Conservation (phyloP, 768 basidiomycete species). For the Trametes cinnabarina region DNA sequence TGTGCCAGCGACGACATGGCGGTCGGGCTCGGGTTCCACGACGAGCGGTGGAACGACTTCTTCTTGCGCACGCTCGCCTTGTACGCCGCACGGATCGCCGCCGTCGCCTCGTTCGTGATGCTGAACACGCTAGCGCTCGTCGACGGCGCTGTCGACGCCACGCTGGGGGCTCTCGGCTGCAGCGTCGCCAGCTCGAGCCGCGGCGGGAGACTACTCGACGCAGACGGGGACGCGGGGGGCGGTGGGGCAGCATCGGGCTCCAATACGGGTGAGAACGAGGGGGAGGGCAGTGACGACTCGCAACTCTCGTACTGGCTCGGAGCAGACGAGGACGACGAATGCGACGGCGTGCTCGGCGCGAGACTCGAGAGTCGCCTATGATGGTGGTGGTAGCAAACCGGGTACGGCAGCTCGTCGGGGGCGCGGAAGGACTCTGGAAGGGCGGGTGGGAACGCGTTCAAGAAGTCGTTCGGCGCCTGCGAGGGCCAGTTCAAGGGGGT, state of each 20-base stretch:
- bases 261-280: slow-evolving; percentile 15
- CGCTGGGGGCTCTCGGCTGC: slow-evolving; percentile 20
- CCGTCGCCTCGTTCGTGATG: slow-evolving; percentile 29
- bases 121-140: slow-evolving; percentile 16
- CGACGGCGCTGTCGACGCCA: slow-evolving; percentile 15
- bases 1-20: slow-evolving; percentile 7
- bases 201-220: slow-evolving; percentile 9
- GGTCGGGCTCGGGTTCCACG: slow-evolving; percentile 40
- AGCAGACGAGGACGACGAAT: slow-evolving; percentile 12
- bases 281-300: slow-evolving; percentile 26
- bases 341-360: slow-evolving; percentile 17
- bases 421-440: slow-evolving; percentile 42
- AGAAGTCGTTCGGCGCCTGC: slow-evolving; percentile 42
- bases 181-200: slow-evolving; percentile 8
- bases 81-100: slow-evolving; percentile 53
- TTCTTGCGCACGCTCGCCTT: slow-evolving; percentile 47
- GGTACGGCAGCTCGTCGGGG: slow-evolving; percentile 23
- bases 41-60: slow-evolving; percentile 48
- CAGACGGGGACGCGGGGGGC: slow-evolving; percentile 9
- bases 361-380: slow-evolving; percentile 15
- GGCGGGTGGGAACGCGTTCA: slow-evolving; percentile 56
- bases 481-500: slow-evolving; percentile 26
- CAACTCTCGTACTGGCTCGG: slow-evolving; percentile 28
- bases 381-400: slow-evolving; percentile 21
- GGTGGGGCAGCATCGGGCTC: background rate